Base-by-base conservation (phyloP, 345 rosid genomes). In the Citrus reticulata region DNA sequence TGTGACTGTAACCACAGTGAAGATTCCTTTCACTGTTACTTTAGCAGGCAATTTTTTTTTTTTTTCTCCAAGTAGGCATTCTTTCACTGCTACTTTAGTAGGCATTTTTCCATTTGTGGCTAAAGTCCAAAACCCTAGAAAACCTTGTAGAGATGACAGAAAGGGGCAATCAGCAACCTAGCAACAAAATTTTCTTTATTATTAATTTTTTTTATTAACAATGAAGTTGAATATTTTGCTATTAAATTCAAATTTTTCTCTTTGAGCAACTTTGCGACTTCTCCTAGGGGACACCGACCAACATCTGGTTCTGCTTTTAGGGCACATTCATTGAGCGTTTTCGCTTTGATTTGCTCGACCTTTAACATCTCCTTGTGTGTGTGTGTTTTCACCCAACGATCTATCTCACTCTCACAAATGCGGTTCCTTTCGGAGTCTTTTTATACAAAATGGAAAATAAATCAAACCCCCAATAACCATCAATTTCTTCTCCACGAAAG, bases 81-180 rank as follows among this genome's bases (percentile, higher is more conserved):
- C 84, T 77, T 66, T 66, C 78, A 59, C 80, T 59, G 82, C 61
- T 73, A 72, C 68, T 25, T 59, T 6, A 81, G 86, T 78, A 76
- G 90, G 90, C 89, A 83, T 70, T 72, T 89, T 87, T 85, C 90
- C 90, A 86, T 86, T 86, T 86, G 89, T 75, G 68, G 92, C 80
- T 78, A 80, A 70, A 54, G 74, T 87, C 86, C 88, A 85, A 82
- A 75, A 42, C 49, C 85, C 82, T 79, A 63, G 39, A 79, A 85
- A 84, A 84, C 88, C 81, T 84, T 84, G 84, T 81, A 76, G 79
- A 73, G 68, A 22, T 69, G 46, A 79, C 87, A 77, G 75, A 88
- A 80, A 80, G 84, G 81, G 84, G 85, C 74, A 85, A 72, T 83
- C 85, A 64, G 86, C 86, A 77, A 82, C 79, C 81, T 27, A 32